Conservation (phyloP, 2,329 filamentous ascomycete species). For the Colletotrichum kahawae region DNA sequence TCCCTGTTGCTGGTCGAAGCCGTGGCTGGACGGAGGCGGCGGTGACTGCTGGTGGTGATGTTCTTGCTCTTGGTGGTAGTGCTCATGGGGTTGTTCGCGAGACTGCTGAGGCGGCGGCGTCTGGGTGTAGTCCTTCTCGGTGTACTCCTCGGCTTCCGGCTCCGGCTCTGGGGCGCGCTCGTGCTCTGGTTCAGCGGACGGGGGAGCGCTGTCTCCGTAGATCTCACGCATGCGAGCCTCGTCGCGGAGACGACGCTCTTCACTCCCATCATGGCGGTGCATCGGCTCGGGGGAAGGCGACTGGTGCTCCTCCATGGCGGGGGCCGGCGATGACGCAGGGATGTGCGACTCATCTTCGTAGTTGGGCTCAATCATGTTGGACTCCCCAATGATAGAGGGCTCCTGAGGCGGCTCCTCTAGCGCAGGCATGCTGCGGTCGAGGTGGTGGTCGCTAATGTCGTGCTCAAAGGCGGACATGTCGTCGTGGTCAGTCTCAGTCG, state of each 20-base stretch:
- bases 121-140: neutral
- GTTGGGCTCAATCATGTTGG: constrained; percentile 12
- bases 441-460: neutral
- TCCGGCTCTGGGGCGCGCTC: constrained; percentile 14
- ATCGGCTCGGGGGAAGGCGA: constrained; percentile 3
- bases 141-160: neutral
- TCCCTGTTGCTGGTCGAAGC: constrained; percentile 30
- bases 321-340: neutral
- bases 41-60: constrained; percentile 27
- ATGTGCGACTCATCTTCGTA: constrained; percentile 1
- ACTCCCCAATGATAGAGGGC: neutral
- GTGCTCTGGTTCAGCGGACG: neutral
- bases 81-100: neutral
- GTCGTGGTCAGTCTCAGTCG: constrained; percentile 16
- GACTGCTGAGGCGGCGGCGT: neutral
- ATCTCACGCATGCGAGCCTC: constrained; percentile 60
- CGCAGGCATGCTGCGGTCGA: neutral
- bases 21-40: constrained; percentile 29
- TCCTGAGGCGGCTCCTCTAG: constrained; percentile 4
- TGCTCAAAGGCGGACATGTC: neutral
- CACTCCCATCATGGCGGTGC: constrained; percentile 26
- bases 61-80: constrained; percentile 17
- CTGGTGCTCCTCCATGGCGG: neutral
- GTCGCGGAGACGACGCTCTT: constrained; percentile 46
- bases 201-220: constrained; percentile 46